Conservation (phyloP, 129 eudicot genomes). For the Chrysanthemum seticuspe region DNA sequence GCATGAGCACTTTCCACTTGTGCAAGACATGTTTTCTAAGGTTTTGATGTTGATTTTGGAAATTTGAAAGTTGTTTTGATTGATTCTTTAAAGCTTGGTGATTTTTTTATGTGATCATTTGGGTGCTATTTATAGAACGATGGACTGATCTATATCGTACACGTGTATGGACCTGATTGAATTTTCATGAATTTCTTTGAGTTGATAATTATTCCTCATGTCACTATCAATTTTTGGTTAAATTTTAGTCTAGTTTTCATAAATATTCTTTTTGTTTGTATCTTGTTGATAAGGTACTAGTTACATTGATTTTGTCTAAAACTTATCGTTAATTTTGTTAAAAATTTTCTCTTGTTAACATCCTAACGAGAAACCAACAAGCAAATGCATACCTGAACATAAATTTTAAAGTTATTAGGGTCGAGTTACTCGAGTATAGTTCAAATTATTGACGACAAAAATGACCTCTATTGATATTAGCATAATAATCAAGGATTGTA, state of each 20-base stretch:
- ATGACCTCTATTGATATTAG: no score
- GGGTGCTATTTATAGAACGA: conserved; percentile 35
- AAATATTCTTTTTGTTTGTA: no score
- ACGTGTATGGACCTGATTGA: conserved; percentile 38
- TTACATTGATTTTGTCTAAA: no score
- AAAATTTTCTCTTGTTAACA: no score
- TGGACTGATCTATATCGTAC: conserved; percentile 26
- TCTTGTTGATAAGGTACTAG: no score
- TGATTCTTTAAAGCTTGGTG: conserved; percentile 23
- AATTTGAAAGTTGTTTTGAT: conserved; percentile 10
- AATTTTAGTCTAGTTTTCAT: background rate
- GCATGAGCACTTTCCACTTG: conserved; percentile 73
- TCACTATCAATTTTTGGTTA: conserved; percentile 5
- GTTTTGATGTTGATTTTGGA: conserved; percentile 17
- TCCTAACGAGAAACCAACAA: no score
- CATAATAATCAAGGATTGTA: no score
- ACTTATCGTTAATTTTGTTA: no score
- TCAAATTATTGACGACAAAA: no score
- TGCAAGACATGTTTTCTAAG: conserved; percentile 38
- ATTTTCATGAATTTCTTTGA: conserved; percentile 1
- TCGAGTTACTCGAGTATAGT: no score
- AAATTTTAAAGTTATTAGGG: no score
- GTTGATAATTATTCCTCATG: conserved; percentile 20
- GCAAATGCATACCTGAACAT: no score
- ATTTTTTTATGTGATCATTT: conserved; percentile 15